Percentiles rank a stretch among this genome's conserved stretches.
phyloP scores from a whole-genome alignment of 1,284 basidiomycete species.

The Ceraceosorus guamensis region DNA sequence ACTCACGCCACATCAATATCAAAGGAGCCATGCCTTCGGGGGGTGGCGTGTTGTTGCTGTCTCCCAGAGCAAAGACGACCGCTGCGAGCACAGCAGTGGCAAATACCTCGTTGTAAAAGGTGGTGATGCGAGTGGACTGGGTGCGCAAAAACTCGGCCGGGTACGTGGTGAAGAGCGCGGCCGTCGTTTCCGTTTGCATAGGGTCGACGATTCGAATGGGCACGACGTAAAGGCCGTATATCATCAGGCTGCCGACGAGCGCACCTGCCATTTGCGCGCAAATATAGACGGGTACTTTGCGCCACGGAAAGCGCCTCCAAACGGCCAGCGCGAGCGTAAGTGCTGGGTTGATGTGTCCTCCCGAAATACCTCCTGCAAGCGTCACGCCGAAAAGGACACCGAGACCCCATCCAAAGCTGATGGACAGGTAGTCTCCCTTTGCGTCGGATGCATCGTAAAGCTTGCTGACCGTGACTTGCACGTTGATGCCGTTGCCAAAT shows the following conservation, averaged over 20 bases:
- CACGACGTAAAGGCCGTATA: conserved; percentile 4
- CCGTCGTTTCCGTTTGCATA: conserved; percentile 22
- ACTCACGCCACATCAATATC: conserved; percentile 6
- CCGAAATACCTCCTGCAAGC: conserved; percentile 1
- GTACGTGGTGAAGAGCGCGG: conserved; percentile 9
- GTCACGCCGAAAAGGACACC: conserved; percentile 9
- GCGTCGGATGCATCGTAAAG: conserved; percentile 17
- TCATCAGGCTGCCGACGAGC: conserved; percentile 55
- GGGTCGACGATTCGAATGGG: conserved; percentile 28
- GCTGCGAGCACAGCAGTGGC: conserved; percentile 16
- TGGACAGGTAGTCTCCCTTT: conserved; percentile 19
- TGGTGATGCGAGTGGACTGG: neutral
- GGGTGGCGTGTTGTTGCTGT: conserved; percentile 12
- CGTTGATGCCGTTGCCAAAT: conserved; percentile 13
- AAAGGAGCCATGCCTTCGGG: conserved; percentile 12
- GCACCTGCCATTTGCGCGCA: conserved; percentile 64
- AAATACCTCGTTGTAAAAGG: conserved; percentile 17
- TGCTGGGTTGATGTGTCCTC: conserved; percentile 9
- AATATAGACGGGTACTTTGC: conserved; percentile 67
- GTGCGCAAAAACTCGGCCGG: conserved; percentile 6
- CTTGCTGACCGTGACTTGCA: conserved; percentile 11
- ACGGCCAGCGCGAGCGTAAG: conserved; percentile 61
- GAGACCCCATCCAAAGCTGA: conserved; percentile 14
- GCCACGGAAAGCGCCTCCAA: conserved; percentile 67
- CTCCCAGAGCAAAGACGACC: conserved; percentile 15